phyloP scores from a whole-genome alignment of 2,329 filamentous ascomycete genomes.

The Clarireedia sp. region DNA sequence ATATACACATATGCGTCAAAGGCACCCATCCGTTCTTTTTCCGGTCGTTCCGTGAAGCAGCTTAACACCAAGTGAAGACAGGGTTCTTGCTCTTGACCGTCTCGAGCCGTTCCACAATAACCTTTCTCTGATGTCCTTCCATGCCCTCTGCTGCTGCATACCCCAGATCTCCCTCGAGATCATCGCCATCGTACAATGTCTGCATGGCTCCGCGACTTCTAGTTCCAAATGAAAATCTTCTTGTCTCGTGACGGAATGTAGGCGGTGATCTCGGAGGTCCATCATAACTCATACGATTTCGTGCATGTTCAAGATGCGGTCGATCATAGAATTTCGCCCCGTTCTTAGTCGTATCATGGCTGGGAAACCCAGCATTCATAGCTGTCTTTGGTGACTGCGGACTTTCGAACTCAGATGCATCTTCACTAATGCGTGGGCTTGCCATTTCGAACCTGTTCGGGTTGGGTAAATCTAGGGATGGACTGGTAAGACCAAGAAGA shows the following conservation, averaged over 20 bases:
- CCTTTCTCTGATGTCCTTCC: conserved; percentile 84
- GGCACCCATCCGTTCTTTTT: not conserved
- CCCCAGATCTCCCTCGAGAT: conserved; percentile 84
- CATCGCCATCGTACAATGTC: conserved; percentile 56
- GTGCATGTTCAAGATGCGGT: conserved; percentile 20
- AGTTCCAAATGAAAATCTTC: conserved; percentile 34
- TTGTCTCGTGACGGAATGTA: conserved; percentile 14
- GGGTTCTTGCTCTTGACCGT: conserved; percentile 92
- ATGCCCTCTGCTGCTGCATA: conserved; percentile 91
- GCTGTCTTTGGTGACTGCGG: conserved; percentile 16
- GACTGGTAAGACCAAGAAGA: conserved; percentile 47
- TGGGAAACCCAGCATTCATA: conserved; percentile 11
- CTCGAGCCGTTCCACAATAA: conserved; percentile 94
- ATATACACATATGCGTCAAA: conserved; percentile 2
- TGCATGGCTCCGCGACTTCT: conserved; percentile 27
- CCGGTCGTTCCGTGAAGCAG: not conserved
- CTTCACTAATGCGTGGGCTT: conserved; percentile 30
- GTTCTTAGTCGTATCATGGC: conserved; percentile 15
- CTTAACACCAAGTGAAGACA: conserved; percentile 93
- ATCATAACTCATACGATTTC: conserved; percentile 29
- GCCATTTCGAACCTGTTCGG: conserved; percentile 67
- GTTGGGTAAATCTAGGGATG: conserved; percentile 42
- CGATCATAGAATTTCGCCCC: conserved; percentile 25
- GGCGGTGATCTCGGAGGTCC: conserved; percentile 24
- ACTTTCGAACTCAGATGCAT: conserved; percentile 15